A percentile compares a stretch with the other conserved stretches of the same genome.
These are phyloP conservation scores for Pleoardoris graminearum DNA, from an alignment of 2,329 filamentous ascomycete species.

Conservation along the genomic window DNA sequence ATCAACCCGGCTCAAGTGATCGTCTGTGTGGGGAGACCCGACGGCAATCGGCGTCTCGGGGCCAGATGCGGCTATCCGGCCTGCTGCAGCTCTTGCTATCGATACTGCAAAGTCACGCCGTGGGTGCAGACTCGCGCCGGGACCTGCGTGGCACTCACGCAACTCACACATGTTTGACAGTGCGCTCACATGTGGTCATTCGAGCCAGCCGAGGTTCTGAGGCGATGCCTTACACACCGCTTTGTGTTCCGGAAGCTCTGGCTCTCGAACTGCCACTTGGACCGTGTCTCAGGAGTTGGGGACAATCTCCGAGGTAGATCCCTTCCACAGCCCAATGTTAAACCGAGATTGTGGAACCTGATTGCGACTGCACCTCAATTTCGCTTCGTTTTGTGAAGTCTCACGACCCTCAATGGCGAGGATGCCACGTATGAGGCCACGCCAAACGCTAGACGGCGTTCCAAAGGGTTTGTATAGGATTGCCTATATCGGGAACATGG, in stretches of 20 bases:
- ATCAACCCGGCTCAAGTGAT: conserved; percentile 18
- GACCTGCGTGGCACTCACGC: conserved; percentile 26
- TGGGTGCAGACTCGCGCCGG: conserved; percentile 37
- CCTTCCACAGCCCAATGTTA: not conserved
- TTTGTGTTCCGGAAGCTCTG: not conserved
- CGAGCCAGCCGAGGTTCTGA: conserved; percentile 3
- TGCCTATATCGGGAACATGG: conserved; percentile 19
- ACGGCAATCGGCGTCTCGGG: conserved; percentile 12
- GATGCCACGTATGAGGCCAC: not conserved
- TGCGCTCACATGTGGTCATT: conserved; percentile 14
- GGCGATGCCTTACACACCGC: not conserved
- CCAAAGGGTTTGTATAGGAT: conserved; percentile 4
- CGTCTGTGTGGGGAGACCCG: conserved; percentile 5
- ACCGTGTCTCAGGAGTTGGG: not conserved
- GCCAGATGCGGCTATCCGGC: conserved; percentile 9
- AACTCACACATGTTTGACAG: conserved; percentile 5
- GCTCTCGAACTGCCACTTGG: not conserved
- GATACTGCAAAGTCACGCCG: conserved; percentile 14
- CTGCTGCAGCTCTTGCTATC: conserved; percentile 16
- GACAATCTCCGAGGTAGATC: conserved; percentile 7
- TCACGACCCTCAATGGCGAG: not conserved
- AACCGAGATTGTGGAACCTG: not conserved
- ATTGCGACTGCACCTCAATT: not conserved
- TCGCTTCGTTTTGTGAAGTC: not conserved
- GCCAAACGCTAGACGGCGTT: not conserved